Percentiles rank a stretch among this genome's conserved stretches.
These are phyloP conservation scores for Neurospora sp. DNA, from an alignment of 495 filamentous ascomycete species.

Conservation along the genomic window DNA sequence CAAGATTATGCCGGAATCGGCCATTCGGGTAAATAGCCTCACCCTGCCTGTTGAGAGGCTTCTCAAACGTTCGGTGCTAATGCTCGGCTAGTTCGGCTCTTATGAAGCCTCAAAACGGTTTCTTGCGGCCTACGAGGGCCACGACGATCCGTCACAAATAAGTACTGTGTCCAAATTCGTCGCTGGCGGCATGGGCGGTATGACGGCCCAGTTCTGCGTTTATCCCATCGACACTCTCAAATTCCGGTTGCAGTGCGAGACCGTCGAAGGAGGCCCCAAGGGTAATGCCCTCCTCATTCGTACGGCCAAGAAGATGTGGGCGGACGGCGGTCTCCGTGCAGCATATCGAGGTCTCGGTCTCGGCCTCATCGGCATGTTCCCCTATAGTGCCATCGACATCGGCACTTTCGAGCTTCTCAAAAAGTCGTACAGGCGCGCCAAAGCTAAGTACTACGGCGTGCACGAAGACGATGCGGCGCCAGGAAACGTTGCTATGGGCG, in stretches of 20 bases:
- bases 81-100: conserved; percentile 58
- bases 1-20: conserved; percentile 97
- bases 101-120: conserved; percentile 91
- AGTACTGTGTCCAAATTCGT: conserved; percentile 78
- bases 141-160: conserved; percentile 69
- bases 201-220: conserved; percentile 91
- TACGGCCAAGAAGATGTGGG: conserved; percentile 78
- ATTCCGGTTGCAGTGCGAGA: conserved; percentile 92
- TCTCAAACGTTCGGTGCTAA: conserved; percentile 10
- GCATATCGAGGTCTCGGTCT: conserved; percentile 91
- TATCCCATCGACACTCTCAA: conserved; percentile 97
- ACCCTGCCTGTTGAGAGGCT: background rate
- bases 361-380: conserved; percentile 92
- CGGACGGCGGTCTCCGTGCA: conserved; percentile 56
- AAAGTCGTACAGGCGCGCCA: conserved; percentile 53
- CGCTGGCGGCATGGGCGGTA: conserved; percentile 81
- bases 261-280: conserved; percentile 69
- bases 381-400: conserved; percentile 94
- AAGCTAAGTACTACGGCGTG: conserved; percentile 57
- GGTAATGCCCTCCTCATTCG: conserved; percentile 77
- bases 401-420: conserved; percentile 93
- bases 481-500: conserved; percentile 67
- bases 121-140: conserved; percentile 79
- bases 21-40: conserved; percentile 51
- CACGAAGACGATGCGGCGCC: conserved; percentile 75